Evolutionary conservation across 768 basidiomycete species (phyloP).

Genomic region (Pholiota molesta): DNA sequence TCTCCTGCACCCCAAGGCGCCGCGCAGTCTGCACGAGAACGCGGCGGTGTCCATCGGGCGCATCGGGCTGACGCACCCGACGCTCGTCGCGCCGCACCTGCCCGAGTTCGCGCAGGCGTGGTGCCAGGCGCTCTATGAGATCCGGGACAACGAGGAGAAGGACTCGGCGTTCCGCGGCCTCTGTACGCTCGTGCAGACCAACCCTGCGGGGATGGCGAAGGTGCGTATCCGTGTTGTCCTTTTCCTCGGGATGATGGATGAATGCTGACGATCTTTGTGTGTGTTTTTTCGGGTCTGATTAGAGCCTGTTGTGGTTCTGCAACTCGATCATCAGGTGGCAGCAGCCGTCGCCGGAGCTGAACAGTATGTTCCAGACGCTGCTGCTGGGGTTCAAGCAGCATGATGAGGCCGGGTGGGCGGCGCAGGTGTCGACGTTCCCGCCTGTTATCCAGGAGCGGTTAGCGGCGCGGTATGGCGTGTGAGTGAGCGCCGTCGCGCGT

Average conservation of each 20-base stretch:
- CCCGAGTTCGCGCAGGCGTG: conserved; percentile 92
- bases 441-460: conserved; percentile 88
- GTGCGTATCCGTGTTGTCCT: no score
- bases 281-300: conserved; percentile 4
- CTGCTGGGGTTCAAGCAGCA: conserved; percentile 90
- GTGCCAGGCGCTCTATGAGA: conserved; percentile 97
- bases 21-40: conserved; percentile 94
- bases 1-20: conserved; percentile 88
- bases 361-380: conserved; percentile 91
- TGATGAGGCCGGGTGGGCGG: conserved; percentile 83
- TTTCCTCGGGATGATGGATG: no score
- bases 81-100: conserved; percentile 85
- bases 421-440: conserved; percentile 83
- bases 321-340: conserved; percentile 97
- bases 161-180: conserved; percentile 98
- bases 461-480: conserved; percentile 86
- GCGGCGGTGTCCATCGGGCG: conserved; percentile 98
- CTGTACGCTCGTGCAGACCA: conserved; percentile 93
- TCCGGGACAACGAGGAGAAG: conserved; percentile 99
- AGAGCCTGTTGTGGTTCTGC: conserved; percentile 98
- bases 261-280: no score
- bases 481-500: conserved; percentile 16
- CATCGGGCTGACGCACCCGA: conserved; percentile 91
- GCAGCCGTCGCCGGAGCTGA: conserved; percentile 87
- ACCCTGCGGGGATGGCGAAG: conserved; percentile 93